Base-by-base conservation (phyloP, 345 rosid genomes). In the Linum trigynum region DNA sequence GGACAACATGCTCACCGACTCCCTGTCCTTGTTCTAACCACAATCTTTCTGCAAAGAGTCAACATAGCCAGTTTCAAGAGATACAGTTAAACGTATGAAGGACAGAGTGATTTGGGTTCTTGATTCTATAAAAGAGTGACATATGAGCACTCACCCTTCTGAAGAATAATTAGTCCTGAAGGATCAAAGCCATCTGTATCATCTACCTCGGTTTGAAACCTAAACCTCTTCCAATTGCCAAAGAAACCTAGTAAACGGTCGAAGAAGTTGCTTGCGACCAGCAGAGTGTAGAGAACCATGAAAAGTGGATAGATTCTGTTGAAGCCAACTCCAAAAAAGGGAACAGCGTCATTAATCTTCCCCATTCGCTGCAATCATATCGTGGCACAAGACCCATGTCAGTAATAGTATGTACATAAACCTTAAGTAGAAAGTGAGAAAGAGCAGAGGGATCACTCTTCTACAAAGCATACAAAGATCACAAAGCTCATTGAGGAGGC, bases 281-380 rank as follows among this genome's bases (percentile, higher is more conserved):
- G 71, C 57, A 91, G 63, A 45, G 99, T 91, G 82, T 89, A 95
- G 55, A 87, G 71, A 78, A 95, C 99, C 97, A 95, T 95, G 59
- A 95, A 81, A 68, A 95, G 97, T 16, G 99, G 99, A 80, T 91
- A 95, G 42, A 95, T 91, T 75, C 81, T 85, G 78, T 95, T 95
- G 78, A 95, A 91, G 23, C 80, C 88, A 65, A 79, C 68, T 61
- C 99, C 98, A 66, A 91, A 89, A 57, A 91, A 76, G 12, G 98
- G 88, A 69, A 91, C 90, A 48, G 94, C 90, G 40, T 77, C 81
- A 77, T 91, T 94, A 42, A 95, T 91, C 70, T 78, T 87, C 17
- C 97, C 98, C 99, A 91, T 95, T 69, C 88, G 84, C 99, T 95
- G 96, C 79, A 87, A 70, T 39, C 59, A 53, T 53, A 74, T 71